Conservation (phyloP, 2,329 filamentous ascomycete genomes). For the Claviceps cyperi region DNA sequence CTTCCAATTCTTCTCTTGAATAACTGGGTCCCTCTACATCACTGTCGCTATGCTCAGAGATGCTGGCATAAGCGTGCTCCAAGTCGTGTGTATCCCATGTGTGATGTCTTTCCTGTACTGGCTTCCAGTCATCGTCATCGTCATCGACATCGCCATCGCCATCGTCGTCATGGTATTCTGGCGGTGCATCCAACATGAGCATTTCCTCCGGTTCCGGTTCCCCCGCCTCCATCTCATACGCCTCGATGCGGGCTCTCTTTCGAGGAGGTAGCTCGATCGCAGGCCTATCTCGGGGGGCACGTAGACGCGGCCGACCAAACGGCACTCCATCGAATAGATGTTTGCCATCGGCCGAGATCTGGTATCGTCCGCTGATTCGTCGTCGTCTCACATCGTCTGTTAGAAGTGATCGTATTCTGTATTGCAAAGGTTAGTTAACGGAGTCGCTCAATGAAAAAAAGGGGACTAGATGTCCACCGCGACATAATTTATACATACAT, state of each 20-base stretch:
- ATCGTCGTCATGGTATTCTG: conserved; percentile 18
- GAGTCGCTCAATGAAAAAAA: too few relatives aligned
- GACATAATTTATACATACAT: conserved; percentile 38
- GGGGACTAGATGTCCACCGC: not conserved
- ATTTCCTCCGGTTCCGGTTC: conserved; percentile 11
- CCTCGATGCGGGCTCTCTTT: conserved; percentile 46
- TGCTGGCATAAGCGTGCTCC: not conserved
- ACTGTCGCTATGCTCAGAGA: not conserved
- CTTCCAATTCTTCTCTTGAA: not conserved
- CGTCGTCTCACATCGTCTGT: conserved; percentile 60
- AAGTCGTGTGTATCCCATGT: not conserved
- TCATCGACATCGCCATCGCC: conserved; percentile 17
- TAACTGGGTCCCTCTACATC: conserved; percentile 7
- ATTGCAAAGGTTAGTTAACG: not conserved
- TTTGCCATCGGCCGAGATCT: conserved; percentile 65
- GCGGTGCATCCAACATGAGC: conserved; percentile 20
- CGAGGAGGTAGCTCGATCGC: conserved; percentile 56
- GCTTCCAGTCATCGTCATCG: conserved; percentile 9
- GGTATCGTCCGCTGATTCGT: conserved; percentile 60
- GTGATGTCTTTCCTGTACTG: conserved; percentile 3
- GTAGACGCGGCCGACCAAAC: conserved; percentile 62
- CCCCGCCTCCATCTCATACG: conserved; percentile 20
- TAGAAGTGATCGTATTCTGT: conserved; percentile 63
- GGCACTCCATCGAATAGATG: conserved; percentile 76
- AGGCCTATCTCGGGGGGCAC: conserved; percentile 45